Conservation (phyloP, 345 rosid genomes). For the Erucastrum elatum region DNA sequence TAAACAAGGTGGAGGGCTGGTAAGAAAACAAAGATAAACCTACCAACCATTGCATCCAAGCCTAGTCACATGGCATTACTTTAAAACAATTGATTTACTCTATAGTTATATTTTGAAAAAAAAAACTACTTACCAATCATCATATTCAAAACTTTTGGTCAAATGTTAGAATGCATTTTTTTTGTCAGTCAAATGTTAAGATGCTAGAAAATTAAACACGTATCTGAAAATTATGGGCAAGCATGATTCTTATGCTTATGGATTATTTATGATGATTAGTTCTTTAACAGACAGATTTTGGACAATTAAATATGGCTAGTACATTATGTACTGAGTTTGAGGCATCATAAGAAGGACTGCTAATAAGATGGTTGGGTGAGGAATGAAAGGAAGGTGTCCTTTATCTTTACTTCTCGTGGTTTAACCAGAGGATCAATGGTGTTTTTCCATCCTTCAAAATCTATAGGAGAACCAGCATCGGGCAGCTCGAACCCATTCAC, state of each 20-base stretch:
- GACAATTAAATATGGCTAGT: neutral
- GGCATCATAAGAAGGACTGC: constrained; percentile 2
- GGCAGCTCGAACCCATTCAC: constrained; percentile 76
- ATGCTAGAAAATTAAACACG: too few relatives aligned
- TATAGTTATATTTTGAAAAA: neutral
- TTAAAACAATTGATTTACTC: neutral
- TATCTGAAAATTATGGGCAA: neutral
- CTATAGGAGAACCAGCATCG: constrained; percentile 49
- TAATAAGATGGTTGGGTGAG: constrained; percentile 35
- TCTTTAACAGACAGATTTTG: neutral
- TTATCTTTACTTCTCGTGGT: constrained; percentile 30
- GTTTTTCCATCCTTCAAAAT: constrained; percentile 60
- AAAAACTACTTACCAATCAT: neutral
- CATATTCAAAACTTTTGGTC: neutral
- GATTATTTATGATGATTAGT: neutral
- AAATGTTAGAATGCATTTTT: too few relatives aligned
- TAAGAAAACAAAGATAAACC: neutral
- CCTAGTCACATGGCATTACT: neutral
- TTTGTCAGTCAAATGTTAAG: neutral
- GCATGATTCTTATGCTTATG: neutral
- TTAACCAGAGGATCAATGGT: constrained; percentile 60
- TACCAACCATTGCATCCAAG: neutral
- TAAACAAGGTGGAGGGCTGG: neutral
- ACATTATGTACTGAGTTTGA: neutral
- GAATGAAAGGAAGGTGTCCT: constrained; percentile 35